Percentiles rank a stretch among this genome's conserved stretches.
phyloP scores from a whole-genome alignment of 306 rosid genomes.

The Carpinus fangiana region DNA sequence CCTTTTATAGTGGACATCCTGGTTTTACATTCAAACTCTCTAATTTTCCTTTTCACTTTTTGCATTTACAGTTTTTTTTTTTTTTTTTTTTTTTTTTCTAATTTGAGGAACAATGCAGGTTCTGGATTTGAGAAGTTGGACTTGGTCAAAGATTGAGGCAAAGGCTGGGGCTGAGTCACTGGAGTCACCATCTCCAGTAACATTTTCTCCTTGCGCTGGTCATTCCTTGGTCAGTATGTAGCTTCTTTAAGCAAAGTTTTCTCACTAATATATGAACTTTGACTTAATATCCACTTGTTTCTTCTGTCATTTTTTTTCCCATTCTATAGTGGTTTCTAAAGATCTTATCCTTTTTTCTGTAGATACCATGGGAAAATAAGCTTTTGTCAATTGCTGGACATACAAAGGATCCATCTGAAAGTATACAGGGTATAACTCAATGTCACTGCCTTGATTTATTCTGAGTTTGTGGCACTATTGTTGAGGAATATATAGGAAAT shows the following conservation, averaged over 20 bases:
- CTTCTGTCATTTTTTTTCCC: neutral
- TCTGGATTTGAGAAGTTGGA: slow-evolving; percentile 88
- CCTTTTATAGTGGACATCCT: neutral
- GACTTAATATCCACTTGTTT: neutral
- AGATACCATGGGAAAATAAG: slow-evolving; percentile 87
- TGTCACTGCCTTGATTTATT: slow-evolving; percentile 14
- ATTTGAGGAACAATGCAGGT: slow-evolving; percentile 52
- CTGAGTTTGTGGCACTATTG: slow-evolving; percentile 6
- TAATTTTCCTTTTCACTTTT: slow-evolving; percentile 2
- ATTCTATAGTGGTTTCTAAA: neutral
- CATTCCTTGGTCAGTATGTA: slow-evolving; percentile 82
- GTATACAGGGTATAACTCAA: slow-evolving; percentile 64
- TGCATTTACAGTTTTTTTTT: slow-evolving; percentile 1
- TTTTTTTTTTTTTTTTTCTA: neutral
- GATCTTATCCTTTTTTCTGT: slow-evolving; percentile 21
- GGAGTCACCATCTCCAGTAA: slow-evolving; percentile 46
- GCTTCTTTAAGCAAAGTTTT: neutral
- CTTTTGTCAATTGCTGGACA: slow-evolving; percentile 87
- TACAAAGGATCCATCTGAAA: slow-evolving; percentile 76
- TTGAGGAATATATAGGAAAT: too few species aligned
- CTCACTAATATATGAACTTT: neutral
- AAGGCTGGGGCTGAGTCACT: slow-evolving; percentile 51
- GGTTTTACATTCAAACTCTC: neutral
- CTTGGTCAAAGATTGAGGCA: slow-evolving; percentile 79
- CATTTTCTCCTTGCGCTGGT: slow-evolving; percentile 75